Evolutionary conservation across 805 yeast species (phyloP), one percentile per base, ranked within the genome.

Genomic region (Metschnikowia drakensbergensis): DNA sequence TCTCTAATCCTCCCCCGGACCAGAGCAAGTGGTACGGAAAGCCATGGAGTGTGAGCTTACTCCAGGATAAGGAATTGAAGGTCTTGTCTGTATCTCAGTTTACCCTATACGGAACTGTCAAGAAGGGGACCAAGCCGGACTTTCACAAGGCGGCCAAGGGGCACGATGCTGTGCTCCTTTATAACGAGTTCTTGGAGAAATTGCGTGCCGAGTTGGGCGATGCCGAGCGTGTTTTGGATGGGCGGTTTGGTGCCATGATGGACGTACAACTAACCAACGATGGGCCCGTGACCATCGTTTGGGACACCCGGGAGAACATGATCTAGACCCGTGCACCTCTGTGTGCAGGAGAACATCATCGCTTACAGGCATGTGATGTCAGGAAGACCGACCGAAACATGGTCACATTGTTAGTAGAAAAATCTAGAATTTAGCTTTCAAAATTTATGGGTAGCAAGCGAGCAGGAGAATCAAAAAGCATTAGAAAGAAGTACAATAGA

Each of bases 201-300:
- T 66, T 88, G 49, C 66, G 72, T 51, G 59, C 56, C 1, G 79
- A 77, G n/a, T 51, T 88, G 49, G 87, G 87, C 0, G 76, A 72
- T 0, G 82, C 75, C 0, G 62, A 59, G 5, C 80, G 79, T 41
- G 96, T 90, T 3, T 77, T 84, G 54, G 97, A 91, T 58, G 99
- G 99, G 2, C 74, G 80, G 47, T 94, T 94, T 63, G 99, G 98
- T 0, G 98, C 92, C 8, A 88, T 92, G 96, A 94, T 94, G 99
- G 96, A 88, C 54, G 97, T 95, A 11, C 77, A 78, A 1, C 66
- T 92, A 51, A 81, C 84, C 10, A 94, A 94, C 60, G 97, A 92
- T 59, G 98, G 98, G 1, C 98, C 98, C 0, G 89, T 88, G 0
- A 92, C 98, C 0, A 84, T 92, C 30, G 78, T 84, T 22, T 78